A percentile compares a stretch with the other conserved stretches of the same genome.
These are phyloP conservation scores for Atalantia buxifolia DNA, from an alignment of 345 rosid genomes.

Conservation along the genomic window DNA sequence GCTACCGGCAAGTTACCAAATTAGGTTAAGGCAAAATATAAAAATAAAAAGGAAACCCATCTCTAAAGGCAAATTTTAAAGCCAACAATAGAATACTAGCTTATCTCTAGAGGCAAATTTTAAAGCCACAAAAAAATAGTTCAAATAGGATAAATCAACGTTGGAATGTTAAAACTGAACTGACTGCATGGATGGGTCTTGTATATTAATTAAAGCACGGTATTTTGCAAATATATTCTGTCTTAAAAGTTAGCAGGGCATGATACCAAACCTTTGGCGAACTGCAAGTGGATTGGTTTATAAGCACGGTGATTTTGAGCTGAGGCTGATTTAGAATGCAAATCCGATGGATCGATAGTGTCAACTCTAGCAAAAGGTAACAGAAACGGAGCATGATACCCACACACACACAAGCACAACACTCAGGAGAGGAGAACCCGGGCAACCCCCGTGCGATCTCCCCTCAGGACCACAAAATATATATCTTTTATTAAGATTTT, in stretches of 20 bases:
- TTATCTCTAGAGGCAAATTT: too few relatives aligned
- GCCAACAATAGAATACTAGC: too few relatives aligned
- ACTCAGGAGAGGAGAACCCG: constrained; percentile 64
- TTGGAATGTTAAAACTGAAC: background rate
- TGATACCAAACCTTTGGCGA: background rate
- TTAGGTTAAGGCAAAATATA: too few relatives aligned
- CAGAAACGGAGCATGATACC: background rate
- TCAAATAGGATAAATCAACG: too few relatives aligned
- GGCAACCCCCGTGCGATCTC: constrained; percentile 83
- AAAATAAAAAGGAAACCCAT: too few relatives aligned
- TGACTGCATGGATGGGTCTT: too few relatives aligned
- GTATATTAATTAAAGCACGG: too few relatives aligned
- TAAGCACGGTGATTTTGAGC: background rate
- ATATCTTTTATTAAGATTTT: constrained; percentile 40
- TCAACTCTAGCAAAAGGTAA: background rate
- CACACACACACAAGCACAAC: constrained; percentile 23
- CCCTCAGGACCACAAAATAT: constrained; percentile 42
- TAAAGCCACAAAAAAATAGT: too few relatives aligned
- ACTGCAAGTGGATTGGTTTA: background rate
- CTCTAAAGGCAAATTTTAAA: too few relatives aligned
- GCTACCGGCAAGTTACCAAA: too few relatives aligned
- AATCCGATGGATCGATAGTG: background rate
- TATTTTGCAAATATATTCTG: background rate
- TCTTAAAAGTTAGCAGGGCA: background rate
- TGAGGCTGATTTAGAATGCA: background rate